Conservation (phyloP, 2,329 filamentous ascomycete genomes). For the Tolypocladium guangdongense region DNA sequence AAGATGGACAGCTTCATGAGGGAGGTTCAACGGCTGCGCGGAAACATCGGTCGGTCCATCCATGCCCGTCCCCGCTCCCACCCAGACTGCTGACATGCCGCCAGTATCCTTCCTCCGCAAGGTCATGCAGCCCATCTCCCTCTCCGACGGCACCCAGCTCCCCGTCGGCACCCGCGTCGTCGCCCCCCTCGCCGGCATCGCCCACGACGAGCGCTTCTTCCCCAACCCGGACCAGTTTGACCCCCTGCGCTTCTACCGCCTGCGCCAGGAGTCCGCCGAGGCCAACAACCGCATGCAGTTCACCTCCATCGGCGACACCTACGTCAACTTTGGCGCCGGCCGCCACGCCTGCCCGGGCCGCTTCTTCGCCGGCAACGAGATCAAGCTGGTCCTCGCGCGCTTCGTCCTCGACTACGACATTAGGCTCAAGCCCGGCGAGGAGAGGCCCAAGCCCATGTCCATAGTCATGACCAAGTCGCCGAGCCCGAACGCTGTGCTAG, state of each 20-base stretch:
- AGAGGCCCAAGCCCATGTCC: constrained; percentile 26
- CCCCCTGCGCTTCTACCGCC: constrained; percentile 36
- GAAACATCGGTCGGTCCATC: constrained; percentile 28
- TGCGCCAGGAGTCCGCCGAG: constrained; percentile 26
- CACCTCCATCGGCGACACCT: constrained; percentile 28
- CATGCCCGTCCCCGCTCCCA: not conserved
- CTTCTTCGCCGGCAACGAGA: constrained; percentile 35
- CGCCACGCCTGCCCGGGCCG: constrained; percentile 37
- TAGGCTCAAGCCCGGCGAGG: constrained; percentile 24
- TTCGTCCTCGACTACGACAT: constrained; percentile 33
- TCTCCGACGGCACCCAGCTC: constrained; percentile 32
- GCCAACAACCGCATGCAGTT: constrained; percentile 31
- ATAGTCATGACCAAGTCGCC: constrained; percentile 29
- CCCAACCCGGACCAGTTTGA: constrained; percentile 33
- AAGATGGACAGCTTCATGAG: constrained; percentile 40
- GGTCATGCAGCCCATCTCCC: constrained; percentile 31
- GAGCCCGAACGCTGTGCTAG: constrained; percentile 27
- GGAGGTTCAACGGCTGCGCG: constrained; percentile 27
- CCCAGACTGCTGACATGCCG: constrained; percentile 8
- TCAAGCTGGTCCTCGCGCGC: constrained; percentile 32
- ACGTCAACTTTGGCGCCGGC: constrained; percentile 36
- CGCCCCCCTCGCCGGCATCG: constrained; percentile 29
- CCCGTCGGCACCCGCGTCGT: constrained; percentile 31
- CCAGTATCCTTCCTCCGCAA: constrained; percentile 34
- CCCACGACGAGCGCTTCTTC: constrained; percentile 28